Evolutionary conservation across 148 eudicot genomes (phyloP).

Genomic region (Chenopodium suecicum): DNA sequence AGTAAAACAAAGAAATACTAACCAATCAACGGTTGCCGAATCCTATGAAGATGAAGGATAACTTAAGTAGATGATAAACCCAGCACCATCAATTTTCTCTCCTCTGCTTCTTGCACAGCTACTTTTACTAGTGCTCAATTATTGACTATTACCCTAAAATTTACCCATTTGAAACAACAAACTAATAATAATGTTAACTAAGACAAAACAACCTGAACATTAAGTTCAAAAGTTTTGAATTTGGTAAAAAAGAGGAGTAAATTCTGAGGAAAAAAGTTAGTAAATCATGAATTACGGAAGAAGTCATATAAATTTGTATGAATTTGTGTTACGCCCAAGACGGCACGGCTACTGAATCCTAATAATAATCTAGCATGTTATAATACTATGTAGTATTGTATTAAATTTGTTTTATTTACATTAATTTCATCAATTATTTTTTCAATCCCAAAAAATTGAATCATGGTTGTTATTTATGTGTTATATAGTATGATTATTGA

Average conservation of each 20-base stretch:
- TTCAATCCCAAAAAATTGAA: constrained; percentile 33
- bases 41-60: too few relatives aligned
- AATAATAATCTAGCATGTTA: neutral
- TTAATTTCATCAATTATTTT: constrained; percentile 17
- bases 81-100: neutral
- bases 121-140: neutral
- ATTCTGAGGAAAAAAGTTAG: constrained; percentile 1
- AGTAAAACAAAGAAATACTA: too few relatives aligned
- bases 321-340: constrained; percentile 31
- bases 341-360: constrained; percentile 44
- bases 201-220: neutral
- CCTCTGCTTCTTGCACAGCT: neutral
- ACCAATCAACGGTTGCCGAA: too few relatives aligned
- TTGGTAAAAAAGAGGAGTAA: constrained; percentile 23
- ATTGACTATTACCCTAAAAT: neutral
- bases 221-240: neutral
- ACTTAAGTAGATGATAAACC: too few relatives aligned
- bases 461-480: neutral
- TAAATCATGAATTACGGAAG: constrained; percentile 43
- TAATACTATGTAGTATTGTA: neutral
- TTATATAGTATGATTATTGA: neutral
- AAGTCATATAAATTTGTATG: constrained; percentile 34
- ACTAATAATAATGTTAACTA: neutral
- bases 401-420: constrained; percentile 6
- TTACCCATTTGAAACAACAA: neutral